These are phyloP conservation scores for Besnoitia besnoiti DNA, from an alignment of 169 alveolate genomes.

Conservation along the genomic window DNA sequence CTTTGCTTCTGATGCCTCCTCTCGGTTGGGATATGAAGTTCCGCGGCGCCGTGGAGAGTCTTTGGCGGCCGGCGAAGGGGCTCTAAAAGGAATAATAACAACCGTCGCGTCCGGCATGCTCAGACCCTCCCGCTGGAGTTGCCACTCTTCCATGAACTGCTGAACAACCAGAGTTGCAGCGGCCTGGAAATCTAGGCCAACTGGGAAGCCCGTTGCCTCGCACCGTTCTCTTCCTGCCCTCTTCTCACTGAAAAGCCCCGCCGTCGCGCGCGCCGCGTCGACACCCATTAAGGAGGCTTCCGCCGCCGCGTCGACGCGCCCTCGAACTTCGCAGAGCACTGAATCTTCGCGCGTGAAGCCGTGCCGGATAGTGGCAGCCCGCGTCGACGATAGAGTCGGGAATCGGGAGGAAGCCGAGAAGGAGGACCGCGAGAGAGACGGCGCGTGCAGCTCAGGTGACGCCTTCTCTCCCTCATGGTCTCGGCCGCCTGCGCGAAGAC, in stretches of 20 bases:
- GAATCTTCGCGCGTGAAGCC: neutral
- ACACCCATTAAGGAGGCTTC: neutral
- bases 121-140: neutral
- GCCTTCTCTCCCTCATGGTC: neutral
- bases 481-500: neutral
- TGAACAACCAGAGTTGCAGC: neutral
- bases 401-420: neutral
- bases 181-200: slow-evolving; percentile 7
- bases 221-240: neutral
- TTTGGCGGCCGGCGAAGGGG: neutral
- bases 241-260: neutral
- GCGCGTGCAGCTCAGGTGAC: neutral
- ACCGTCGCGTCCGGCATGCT: slow-evolving; percentile 2
- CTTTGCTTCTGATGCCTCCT: neutral
- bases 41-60: neutral
- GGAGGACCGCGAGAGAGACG: neutral
- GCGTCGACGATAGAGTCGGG: neutral
- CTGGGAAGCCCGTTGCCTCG: neutral
- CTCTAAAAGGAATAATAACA: neutral
- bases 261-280: neutral
- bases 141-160: slow-evolving; percentile 35
- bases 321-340: neutral
- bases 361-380: neutral
- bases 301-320: neutral
- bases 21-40: neutral